phyloP scores from a whole-genome alignment of 306 rosid genomes.

The Glycine soja region DNA sequence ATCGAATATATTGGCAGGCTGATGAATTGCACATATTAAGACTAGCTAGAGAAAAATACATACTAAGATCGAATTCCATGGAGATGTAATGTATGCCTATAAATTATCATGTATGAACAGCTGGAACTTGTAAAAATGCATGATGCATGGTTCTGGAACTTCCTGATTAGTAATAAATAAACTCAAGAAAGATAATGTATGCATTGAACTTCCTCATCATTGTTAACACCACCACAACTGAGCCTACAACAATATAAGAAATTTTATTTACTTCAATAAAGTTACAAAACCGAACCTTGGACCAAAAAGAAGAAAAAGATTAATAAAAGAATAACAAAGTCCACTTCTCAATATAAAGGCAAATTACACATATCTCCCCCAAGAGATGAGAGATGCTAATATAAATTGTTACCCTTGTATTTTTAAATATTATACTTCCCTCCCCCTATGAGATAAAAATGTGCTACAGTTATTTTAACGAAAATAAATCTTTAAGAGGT shows the following conservation, averaged over 20 bases:
- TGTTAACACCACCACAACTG: background rate
- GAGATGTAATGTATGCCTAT: conserved; percentile 4
- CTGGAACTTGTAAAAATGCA: background rate
- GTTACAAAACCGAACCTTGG: background rate
- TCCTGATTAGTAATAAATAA: background rate
- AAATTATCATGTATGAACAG: background rate
- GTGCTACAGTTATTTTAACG: background rate
- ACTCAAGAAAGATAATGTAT: background rate
- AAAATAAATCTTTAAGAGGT: background rate
- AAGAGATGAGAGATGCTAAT: background rate
- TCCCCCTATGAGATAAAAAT: background rate
- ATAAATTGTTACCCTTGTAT: background rate
- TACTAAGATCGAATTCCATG: background rate
- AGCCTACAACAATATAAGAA: too few relatives aligned
- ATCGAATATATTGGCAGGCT: background rate
- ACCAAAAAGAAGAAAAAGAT: background rate
- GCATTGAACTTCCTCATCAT: background rate
- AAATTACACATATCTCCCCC: background rate
- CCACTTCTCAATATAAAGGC: background rate
- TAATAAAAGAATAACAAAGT: background rate
- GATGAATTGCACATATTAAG: background rate
- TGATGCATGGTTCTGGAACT: conserved; percentile 26
- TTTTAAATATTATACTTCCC: background rate
- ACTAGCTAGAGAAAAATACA: background rate
- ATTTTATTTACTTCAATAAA: too few relatives aligned